Evolutionary conservation across 805 yeast species (phyloP), one percentile per base, ranked within the genome.

Genomic region (Myxozyma monticola): DNA sequence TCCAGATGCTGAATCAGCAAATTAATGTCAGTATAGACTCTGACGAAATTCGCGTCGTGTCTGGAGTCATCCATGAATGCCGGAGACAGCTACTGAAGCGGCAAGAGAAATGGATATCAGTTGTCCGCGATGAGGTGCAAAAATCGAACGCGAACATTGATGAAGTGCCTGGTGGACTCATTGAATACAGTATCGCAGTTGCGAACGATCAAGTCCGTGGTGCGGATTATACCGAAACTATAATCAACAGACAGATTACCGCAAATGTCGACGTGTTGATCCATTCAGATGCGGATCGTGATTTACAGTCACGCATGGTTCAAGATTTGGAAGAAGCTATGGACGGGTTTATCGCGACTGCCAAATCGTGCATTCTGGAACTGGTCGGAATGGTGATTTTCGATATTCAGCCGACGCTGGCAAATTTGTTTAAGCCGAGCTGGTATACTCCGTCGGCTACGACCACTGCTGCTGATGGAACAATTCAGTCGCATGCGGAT

Each of bases 1-100:
- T 86, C 65, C 80, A 85, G 54, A 84, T 88, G 83, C 79, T 88
- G 50, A 82, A 84, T n/a, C 96, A 88, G 63, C 96, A 89, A 66
- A 83, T 88, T 14, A 95, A 85, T 54, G 90, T 85, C 5, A 93
- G 95, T 0, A 86, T 89, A 0, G 90, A 84, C 28, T 81, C 91
- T 2, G 87, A 88, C 2, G 89, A 86, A 66, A 88, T 89, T 5
- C 77, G 83, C 56, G 85, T 88, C 24, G 72, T 88, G 29, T 81
- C 83, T 10, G 93, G 91, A 21, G 93, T 88, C 10, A 79, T 88
- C 14, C 82, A 77, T 45, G 81, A 83, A 51, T 85, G 89, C 73
- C 78, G 84, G 28, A 71, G 70, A 5, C 72, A 85, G 42, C 72
- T 88, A 54, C 71, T 77, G 42, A 67, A 74, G 45, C 73, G 96